phyloP scores from a whole-genome alignment of 176 grass and related monocot genomes.

The Triticum turgidum region DNA sequence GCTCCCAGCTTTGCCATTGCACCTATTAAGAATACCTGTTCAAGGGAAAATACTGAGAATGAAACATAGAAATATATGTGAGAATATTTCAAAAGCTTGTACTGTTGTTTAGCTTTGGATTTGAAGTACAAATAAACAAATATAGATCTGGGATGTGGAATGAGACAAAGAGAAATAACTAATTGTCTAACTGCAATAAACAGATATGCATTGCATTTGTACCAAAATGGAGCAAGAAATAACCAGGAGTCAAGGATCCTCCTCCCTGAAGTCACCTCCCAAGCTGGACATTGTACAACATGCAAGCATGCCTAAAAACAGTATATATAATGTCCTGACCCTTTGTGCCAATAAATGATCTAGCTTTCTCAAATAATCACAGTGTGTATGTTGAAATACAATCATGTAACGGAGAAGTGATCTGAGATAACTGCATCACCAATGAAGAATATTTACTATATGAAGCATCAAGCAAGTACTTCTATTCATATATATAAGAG shows the following conservation, averaged over 20 bases:
- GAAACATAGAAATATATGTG: neutral
- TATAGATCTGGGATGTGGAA: neutral
- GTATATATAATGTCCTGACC: neutral
- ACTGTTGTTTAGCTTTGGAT: constrained; percentile 5
- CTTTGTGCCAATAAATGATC: neutral
- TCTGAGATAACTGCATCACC: neutral
- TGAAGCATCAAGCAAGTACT: neutral
- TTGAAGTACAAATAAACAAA: constrained; percentile 25
- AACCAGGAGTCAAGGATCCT: neutral
- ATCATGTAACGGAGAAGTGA: neutral
- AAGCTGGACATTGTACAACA: neutral
- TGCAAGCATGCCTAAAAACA: neutral
- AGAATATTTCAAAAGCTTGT: constrained; percentile 15
- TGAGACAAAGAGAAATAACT: constrained; percentile 1
- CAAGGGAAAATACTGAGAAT: constrained; percentile 21
- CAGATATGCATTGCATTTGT: neutral
- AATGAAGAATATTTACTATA: neutral
- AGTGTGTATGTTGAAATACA: constrained; percentile 11
- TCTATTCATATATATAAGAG: neutral
- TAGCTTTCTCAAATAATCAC: constrained; percentile 16
- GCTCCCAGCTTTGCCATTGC: constrained; percentile 95
- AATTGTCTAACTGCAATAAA: constrained; percentile 13
- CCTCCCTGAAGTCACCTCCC: neutral
- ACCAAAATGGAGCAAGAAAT: neutral
- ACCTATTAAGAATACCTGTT: constrained; percentile 89